These are phyloP conservation scores for Aureobasidium sp. DNA, from an alignment of 2,329 filamentous ascomycete genomes.

Conservation along the genomic window DNA sequence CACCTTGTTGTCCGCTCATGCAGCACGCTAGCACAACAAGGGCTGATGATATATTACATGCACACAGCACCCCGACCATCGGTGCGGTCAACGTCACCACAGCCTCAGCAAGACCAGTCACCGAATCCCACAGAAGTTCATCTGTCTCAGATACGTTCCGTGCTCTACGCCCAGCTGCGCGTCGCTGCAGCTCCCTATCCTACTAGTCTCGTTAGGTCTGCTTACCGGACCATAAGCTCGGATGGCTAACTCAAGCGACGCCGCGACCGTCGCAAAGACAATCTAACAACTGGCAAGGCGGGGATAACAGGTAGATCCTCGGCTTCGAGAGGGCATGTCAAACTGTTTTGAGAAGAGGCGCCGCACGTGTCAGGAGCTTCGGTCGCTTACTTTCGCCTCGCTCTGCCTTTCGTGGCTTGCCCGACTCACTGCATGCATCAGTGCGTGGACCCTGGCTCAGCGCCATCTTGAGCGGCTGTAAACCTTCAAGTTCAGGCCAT, in stretches of 20 bases:
- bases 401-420: slow-evolving; percentile 5
- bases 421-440: neutral
- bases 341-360: slow-evolving; percentile 6
- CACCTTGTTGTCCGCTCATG: slow-evolving; percentile 4
- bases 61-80: neutral
- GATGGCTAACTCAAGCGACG: slow-evolving; percentile 2
- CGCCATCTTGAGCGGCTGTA: slow-evolving; percentile 4
- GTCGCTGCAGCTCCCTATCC: slow-evolving; percentile 2
- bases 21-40: neutral
- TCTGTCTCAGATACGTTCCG: slow-evolving; percentile 11
- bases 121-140: neutral
- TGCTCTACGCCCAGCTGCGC: slow-evolving; percentile 2
- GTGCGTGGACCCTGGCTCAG: slow-evolving; percentile 11
- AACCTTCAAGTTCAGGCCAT: slow-evolving; percentile 5
- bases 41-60: slow-evolving; percentile 15
- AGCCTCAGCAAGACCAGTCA: neutral
- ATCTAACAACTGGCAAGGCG: slow-evolving; percentile 7
- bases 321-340: neutral
- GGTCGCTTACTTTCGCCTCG: slow-evolving; percentile 10
- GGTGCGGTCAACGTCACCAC: slow-evolving; percentile 5
- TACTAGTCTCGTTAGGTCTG: neutral
- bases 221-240: slow-evolving; percentile 1
- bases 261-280: slow-evolving; percentile 1
- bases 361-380: slow-evolving; percentile 2
- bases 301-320: neutral